Evolutionary conservation across 345 rosid species (phyloP).

Genomic region (Eucalyptus curtisii): DNA sequence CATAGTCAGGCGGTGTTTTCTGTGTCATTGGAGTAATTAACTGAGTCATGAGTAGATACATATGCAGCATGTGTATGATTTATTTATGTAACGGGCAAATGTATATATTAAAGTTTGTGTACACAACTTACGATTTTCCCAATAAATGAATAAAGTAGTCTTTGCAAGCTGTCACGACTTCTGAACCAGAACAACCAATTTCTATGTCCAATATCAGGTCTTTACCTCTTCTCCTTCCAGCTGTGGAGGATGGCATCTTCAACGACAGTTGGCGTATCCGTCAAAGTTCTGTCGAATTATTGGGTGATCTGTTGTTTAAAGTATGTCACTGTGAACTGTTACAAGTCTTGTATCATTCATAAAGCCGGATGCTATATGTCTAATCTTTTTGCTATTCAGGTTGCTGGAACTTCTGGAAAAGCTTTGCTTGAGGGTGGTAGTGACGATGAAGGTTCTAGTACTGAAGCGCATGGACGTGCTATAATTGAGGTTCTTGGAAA

Average conservation of each 20-base stretch:
- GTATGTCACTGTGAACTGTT: constrained; percentile 11
- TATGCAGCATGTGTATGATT: not conserved
- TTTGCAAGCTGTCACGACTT: not conserved
- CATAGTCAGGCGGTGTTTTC: not conserved
- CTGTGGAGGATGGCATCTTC: constrained; percentile 97
- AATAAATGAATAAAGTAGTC: not conserved
- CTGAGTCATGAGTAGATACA: not conserved
- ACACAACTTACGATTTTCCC: not conserved
- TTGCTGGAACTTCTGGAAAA: constrained; percentile 99
- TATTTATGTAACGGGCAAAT: not conserved
- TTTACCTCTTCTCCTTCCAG: constrained; percentile 95
- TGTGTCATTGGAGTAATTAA: not conserved
- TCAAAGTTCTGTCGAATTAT: constrained; percentile 95
- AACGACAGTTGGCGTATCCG: constrained; percentile 98
- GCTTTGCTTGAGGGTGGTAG: constrained; percentile 98
- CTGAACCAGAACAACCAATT: not conserved
- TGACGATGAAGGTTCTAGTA: constrained; percentile 99
- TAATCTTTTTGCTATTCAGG: constrained; percentile 30
- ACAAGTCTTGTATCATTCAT: not conserved
- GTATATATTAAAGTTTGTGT: not conserved
- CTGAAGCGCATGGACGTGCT: constrained; percentile 99
- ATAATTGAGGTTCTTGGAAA: constrained; percentile 95
- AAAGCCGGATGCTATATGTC: not conserved
- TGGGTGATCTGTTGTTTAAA: constrained; percentile 96
- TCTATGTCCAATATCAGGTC: constrained; percentile 36